Evolutionary conservation across 2,329 filamentous ascomycete genomes (phyloP), one percentile per base, ranked within the genome.

Genomic region (Pseudocercospora eumusae): DNA sequence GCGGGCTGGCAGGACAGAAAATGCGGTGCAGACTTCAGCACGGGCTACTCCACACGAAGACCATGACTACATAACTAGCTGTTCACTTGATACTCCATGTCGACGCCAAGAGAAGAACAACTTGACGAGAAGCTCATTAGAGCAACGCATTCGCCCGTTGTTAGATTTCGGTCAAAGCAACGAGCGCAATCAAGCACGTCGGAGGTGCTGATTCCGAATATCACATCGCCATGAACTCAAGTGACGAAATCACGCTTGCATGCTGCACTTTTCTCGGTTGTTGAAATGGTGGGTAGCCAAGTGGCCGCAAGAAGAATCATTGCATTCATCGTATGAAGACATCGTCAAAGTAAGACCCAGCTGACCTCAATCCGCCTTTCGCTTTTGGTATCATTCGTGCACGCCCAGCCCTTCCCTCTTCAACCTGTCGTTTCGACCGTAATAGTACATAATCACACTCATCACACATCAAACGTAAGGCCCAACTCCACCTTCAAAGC

Each of bases 361-460:
- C 52, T 54, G 13, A 54, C 52, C 52, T 54, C 52, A 40, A 54
- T 18, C 7, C 31, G 9, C 28, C n/a, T 54, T 33, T 25, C 47
- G 36, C 52, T 54, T 54, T 54, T 54, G 52, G 52, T 54, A 54
- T 54, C 52, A 40, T 18, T 54, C 28, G 18, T 20, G 52, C 15
- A 52, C 47, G 47, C 52, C 52, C 52, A 54, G 15, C 52, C 28
- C 3, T 18, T 54, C 23, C 27, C 20, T 33, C 52, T 20, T 20
- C 28, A 40, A 54, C 4, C 52, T 53, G 49, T 53, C 49, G 49
- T 53, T 53, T 18, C 20, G n/a, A 53, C 21, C 52, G 31, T 54
- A 33, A 36, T 33, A 40, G 28, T 40, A 54, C 52, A 54, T 36
- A 13, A 18, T 33, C 52, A 36, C 31, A 25, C 52, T 40, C 52